A percentile compares a stretch with the other conserved stretches of the same genome.
Evolutionary conservation across 768 basidiomycete genomes (phyloP).

Genomic region (Mycena maculata): DNA sequence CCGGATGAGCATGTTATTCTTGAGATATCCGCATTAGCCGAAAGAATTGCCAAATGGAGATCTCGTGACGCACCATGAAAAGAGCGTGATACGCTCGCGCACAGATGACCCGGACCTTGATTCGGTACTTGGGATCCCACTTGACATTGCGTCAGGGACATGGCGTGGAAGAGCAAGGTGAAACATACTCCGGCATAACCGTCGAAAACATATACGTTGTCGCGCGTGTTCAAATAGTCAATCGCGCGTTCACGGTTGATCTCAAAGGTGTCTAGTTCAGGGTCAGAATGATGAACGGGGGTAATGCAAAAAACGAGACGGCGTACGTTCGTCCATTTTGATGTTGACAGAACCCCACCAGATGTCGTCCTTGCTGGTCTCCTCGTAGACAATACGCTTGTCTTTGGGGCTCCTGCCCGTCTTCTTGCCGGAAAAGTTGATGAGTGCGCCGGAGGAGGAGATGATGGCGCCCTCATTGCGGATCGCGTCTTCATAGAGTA

Average conservation of each 20-base stretch:
- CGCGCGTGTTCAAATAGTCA: constrained; percentile 98
- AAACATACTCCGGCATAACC: constrained; percentile 86
- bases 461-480: constrained; percentile 99
- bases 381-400: constrained; percentile 99
- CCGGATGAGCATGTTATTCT: constrained; percentile 99
- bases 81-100: constrained; percentile 98
- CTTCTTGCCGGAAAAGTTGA: constrained; percentile 99
- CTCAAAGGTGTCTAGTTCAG: constrained; percentile 89
- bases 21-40: constrained; percentile 36
- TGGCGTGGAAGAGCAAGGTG: constrained; percentile 11
- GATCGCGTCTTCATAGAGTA: constrained; percentile 97
- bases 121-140: constrained; percentile 99
- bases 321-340: constrained; percentile 92
- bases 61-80: constrained; percentile 88
- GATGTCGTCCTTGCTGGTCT: constrained; percentile 94
- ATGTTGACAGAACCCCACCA: constrained; percentile 99
- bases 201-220: constrained; percentile 98
- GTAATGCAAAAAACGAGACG: constrained; percentile 42
- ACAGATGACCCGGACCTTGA: constrained; percentile 99
- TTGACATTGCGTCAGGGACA: constrained; percentile 43
- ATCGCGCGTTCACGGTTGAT: constrained; percentile 99
- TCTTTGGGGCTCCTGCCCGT: constrained; percentile 98
- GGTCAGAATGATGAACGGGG: constrained; percentile 7
- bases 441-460: constrained; percentile 94
- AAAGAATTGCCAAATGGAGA: constrained; percentile 35